Percentiles rank a stretch among this genome's conserved stretches.
These are phyloP conservation scores for Microstegium vimineum DNA, from an alignment of 176 grass and related monocot genomes.

Conservation along the genomic window DNA sequence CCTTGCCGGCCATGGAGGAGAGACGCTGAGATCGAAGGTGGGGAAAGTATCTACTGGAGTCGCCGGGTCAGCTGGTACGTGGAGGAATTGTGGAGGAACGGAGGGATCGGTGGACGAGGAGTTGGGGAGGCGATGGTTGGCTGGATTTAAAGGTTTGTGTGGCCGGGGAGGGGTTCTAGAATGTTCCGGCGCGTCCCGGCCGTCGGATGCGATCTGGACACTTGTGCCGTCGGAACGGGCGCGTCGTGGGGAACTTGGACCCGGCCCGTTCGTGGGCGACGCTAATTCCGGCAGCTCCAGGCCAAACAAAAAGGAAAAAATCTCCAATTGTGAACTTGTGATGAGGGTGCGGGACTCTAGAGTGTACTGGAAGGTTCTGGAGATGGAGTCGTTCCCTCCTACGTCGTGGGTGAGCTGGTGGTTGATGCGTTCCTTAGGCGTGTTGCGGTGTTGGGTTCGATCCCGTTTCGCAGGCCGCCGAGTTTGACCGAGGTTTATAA, in stretches of 20 bases:
- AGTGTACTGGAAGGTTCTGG: slow-evolving; percentile 33
- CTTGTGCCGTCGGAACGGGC: background rate
- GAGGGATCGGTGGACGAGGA: slow-evolving; percentile 6
- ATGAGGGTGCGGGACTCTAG: background rate
- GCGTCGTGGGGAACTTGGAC: slow-evolving; percentile 18
- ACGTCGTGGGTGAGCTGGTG: background rate
- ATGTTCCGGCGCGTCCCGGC: background rate
- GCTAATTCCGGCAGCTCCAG: slow-evolving; percentile 2
- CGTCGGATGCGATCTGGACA: slow-evolving; percentile 37
- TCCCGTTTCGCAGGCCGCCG: background rate
- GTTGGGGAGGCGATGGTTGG: background rate
- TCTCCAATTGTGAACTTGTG: too few species aligned
- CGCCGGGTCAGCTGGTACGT: background rate
- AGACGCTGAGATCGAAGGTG: background rate
- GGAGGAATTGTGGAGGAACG: background rate
- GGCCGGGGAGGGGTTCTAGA: slow-evolving; percentile 33
- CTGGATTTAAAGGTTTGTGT: slow-evolving; percentile 15
- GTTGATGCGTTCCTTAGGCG: background rate
- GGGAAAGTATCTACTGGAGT: background rate
- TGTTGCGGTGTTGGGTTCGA: background rate
- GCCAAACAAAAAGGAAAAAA: too few species aligned
- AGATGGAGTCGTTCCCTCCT: background rate
- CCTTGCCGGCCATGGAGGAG: slow-evolving; percentile 54
- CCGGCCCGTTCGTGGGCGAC: background rate
- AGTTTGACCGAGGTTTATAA: background rate